Evolutionary conservation across 352 stramenopile genomes (phyloP).

Genomic region (Pythium volutum): DNA sequence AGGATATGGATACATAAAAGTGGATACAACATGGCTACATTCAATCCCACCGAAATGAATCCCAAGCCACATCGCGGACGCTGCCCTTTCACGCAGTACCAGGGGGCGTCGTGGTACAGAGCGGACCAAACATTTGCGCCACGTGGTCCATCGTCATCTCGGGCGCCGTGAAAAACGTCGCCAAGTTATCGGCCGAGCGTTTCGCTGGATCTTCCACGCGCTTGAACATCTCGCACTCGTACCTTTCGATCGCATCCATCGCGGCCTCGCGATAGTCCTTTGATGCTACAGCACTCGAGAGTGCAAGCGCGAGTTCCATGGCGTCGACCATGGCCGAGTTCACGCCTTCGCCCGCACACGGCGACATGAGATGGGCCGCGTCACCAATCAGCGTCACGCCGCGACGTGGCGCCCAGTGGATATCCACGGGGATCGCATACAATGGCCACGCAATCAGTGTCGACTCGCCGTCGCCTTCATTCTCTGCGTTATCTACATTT

Average conservation of each 20-base stretch:
- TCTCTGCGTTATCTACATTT: background rate
- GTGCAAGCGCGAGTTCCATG: conserved; percentile 12
- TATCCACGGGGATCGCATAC: conserved; percentile 15
- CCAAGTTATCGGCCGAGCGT: conserved; percentile 9
- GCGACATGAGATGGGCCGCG: conserved; percentile 37
- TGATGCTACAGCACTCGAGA: background rate
- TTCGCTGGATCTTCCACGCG: background rate
- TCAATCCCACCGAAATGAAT: no score
- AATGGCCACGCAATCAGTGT: conserved; percentile 9
- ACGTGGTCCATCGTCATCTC: conserved; percentile 8
- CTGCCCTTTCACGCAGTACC: no score
- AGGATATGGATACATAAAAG: background rate
- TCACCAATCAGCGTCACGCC: conserved; percentile 32
- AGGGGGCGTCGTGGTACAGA: no score
- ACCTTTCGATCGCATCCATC: conserved; percentile 4
- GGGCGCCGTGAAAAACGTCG: conserved; percentile 1
- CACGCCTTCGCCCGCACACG: conserved; percentile 32
- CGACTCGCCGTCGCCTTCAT: background rate
- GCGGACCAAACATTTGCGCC: conserved; percentile 7
- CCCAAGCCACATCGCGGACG: no score
- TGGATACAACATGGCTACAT: background rate
- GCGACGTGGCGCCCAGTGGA: conserved; percentile 1
- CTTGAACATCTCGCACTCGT: conserved; percentile 20
- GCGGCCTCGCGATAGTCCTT: background rate
- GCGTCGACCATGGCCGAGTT: conserved; percentile 33